phyloP scores from a whole-genome alignment of 257 asterid genomes.

The Fraxinus excelsior region DNA sequence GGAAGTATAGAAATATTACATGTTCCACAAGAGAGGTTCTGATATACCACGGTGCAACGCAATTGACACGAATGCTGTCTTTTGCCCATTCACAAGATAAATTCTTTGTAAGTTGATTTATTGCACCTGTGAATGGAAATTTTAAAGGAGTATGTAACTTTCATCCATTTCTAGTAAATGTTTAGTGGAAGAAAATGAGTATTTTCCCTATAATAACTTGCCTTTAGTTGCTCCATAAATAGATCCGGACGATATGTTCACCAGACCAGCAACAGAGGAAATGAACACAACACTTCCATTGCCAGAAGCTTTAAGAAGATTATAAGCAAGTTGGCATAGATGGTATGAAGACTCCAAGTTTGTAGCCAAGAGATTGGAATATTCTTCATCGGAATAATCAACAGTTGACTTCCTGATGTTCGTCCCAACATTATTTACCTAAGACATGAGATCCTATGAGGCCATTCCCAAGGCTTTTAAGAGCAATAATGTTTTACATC shows the following conservation, averaged over 20 bases:
- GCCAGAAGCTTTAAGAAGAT: constrained; percentile 86
- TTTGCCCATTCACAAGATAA: constrained; percentile 98
- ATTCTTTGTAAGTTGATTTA: constrained; percentile 86
- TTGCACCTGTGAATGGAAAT: constrained; percentile 64
- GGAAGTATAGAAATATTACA: constrained; percentile 45
- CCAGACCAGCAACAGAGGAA: constrained; percentile 83
- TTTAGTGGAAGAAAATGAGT: not conserved
- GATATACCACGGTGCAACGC: constrained; percentile 95
- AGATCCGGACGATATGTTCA: constrained; percentile 70
- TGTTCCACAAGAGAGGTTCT: constrained; percentile 73
- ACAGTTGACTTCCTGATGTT: constrained; percentile 83
- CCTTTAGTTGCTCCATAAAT: constrained; percentile 95
- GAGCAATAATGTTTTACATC: not conserved
- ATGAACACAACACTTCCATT: constrained; percentile 71
- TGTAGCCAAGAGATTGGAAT: constrained; percentile 65
- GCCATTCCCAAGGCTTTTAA: constrained; percentile 18
- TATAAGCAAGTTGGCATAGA: constrained; percentile 81
- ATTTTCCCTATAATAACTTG: constrained; percentile 19
- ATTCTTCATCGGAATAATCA: constrained; percentile 80
- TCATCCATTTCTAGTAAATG: constrained; percentile 9
- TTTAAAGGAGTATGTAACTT: constrained; percentile 3
- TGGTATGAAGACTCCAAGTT: constrained; percentile 87
- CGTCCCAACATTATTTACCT: constrained; percentile 94
- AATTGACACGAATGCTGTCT: constrained; percentile 85
- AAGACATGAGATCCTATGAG: constrained; percentile 14